Percentiles rank a stretch among this genome's conserved stretches.
These are phyloP conservation scores for Zygosaccharomyces bisporus DNA, from an alignment of 805 yeast species.

Conservation along the genomic window DNA sequence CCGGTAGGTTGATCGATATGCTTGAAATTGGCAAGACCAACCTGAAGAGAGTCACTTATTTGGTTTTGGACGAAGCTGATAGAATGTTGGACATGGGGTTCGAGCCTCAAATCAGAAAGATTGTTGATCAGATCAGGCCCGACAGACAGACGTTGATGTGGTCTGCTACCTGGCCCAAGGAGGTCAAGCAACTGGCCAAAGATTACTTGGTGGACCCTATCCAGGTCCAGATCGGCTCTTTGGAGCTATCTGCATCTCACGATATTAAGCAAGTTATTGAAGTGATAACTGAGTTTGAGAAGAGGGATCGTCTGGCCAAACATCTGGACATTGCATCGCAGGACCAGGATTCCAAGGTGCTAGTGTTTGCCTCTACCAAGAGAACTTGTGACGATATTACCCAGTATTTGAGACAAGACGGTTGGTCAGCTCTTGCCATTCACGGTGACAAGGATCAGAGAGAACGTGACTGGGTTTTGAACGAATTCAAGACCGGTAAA, in stretches of 20 bases:
- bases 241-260: constrained; percentile 94
- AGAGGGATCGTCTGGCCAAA: constrained; percentile 83
- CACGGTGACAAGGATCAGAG: constrained; percentile 98
- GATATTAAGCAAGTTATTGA: constrained; percentile 91
- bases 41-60: constrained; percentile 91
- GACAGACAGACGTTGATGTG: constrained; percentile 99
- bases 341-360: constrained; percentile 67
- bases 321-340: constrained; percentile 78
- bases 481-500: constrained; percentile 87
- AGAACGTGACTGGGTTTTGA: constrained; percentile 98
- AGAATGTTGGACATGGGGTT: constrained; percentile 99
- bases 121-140: constrained; percentile 96
- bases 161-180: constrained; percentile 99
- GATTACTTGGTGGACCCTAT: constrained; percentile 91
- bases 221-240: constrained; percentile 94
- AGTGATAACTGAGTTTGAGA: constrained; percentile 86
- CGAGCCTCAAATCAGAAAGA: constrained; percentile 98
- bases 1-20: constrained; percentile 98
- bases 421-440: constrained; percentile 98
- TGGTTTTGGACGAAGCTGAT: constrained; percentile 98
- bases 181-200: constrained; percentile 86
- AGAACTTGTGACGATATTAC: constrained; percentile 97
- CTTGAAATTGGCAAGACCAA: constrained; percentile 92
- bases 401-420: constrained; percentile 85
- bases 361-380: constrained; percentile 94